These are phyloP conservation scores for Kluyveromyces wickerhamii DNA, from an alignment of 805 yeast species.

Conservation along the genomic window DNA sequence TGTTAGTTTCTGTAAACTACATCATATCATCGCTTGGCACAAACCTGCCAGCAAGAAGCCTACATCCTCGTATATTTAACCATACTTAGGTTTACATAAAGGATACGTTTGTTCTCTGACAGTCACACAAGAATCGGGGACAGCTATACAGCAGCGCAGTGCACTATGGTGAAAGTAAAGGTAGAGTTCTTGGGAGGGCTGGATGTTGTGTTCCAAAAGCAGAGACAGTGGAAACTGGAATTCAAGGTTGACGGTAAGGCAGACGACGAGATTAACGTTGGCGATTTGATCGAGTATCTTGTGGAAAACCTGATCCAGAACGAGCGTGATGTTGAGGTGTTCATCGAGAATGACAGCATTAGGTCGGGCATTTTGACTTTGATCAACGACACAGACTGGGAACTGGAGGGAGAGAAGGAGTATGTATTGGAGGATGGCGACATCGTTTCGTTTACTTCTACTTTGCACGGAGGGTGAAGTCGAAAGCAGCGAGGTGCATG, in stretches of 20 bases:
- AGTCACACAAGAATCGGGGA: too few species aligned
- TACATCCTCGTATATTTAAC: too few species aligned
- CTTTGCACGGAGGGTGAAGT: constrained; percentile 82
- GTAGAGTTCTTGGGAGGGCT: constrained; percentile 66
- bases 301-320: constrained; percentile 48
- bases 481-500: neutral
- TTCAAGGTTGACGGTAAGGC: constrained; percentile 37
- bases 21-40: too few species aligned
- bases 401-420: constrained; percentile 79
- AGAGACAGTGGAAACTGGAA: constrained; percentile 44
- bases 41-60: too few species aligned
- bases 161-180: constrained; percentile 29
- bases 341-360: constrained; percentile 71
- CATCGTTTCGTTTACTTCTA: constrained; percentile 78
- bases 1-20: too few species aligned
- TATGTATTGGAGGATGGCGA: constrained; percentile 74
- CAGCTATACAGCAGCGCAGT: too few species aligned
- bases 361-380: constrained; percentile 90
- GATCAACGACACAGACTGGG: constrained; percentile 96
- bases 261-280: constrained; percentile 24
- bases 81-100: too few species aligned
- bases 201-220: constrained; percentile 63
- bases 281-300: constrained; percentile 51
- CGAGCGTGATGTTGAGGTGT: constrained; percentile 59
- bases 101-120: too few species aligned